These are phyloP conservation scores for Zymoseptoria tritici DNA, from an alignment of 2,329 filamentous ascomycete species.

Conservation along the genomic window DNA sequence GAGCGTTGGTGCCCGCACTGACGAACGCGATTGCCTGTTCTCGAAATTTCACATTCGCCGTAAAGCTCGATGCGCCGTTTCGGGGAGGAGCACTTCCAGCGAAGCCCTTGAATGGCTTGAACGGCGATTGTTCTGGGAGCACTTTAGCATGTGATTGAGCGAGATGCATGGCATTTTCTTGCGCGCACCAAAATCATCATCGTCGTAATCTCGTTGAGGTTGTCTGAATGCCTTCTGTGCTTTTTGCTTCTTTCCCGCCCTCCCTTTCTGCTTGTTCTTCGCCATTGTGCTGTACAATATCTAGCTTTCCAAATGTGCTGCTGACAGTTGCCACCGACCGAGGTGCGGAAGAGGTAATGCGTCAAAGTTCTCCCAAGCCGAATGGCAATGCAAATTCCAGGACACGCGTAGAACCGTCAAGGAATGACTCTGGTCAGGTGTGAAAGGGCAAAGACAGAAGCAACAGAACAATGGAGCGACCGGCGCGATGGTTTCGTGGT, in stretches of 20 bases:
- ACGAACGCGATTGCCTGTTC: conserved; percentile 53
- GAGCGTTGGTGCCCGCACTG: conserved; percentile 46
- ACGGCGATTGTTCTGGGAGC: background rate
- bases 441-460: background rate
- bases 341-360: background rate
- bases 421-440: conserved; percentile 10
- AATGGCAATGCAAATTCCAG: background rate
- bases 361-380: background rate
- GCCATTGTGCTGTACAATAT: conserved; percentile 5
- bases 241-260: conserved; percentile 16
- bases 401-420: conserved; percentile 1
- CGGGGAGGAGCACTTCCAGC: conserved; percentile 3
- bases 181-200: conserved; percentile 1
- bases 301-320: background rate
- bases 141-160: conserved; percentile 2
- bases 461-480: conserved; percentile 3
- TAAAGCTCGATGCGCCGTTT: background rate
- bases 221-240: conserved; percentile 6
- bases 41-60: conserved; percentile 45
- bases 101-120: conserved; percentile 23
- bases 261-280: conserved; percentile 1
- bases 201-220: background rate
- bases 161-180: background rate
- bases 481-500: conserved; percentile 2
- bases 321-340: background rate